Evolutionary conservation across 1,284 basidiomycete genomes (phyloP), one percentile per base, ranked within the genome.

Genomic region (Naganishia liquefaciens): DNA sequence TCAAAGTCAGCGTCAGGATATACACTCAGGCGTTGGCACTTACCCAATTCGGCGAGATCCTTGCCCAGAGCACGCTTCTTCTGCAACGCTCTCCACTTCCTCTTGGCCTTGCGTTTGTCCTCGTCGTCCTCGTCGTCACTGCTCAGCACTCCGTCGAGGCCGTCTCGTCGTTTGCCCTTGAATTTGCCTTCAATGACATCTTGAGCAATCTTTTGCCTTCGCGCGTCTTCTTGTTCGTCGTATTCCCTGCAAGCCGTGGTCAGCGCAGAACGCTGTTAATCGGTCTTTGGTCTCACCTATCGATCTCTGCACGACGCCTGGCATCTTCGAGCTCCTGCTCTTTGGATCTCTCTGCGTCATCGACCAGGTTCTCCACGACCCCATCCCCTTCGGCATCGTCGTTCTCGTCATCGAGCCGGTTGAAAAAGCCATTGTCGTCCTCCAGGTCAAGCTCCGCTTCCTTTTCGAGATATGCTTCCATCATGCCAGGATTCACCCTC

Each of bases 221-320:
- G 63, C 27, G 66, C 68, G 46, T 70, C 68, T 37, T 69, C 69
- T 40, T 64, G 43, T 50, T 62, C 66, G 15, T 50, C 53, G 40
- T 68, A 65, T 47, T 70, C 68, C 68, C 74, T 72, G 67, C 67
- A 43, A 61, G 44, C 54, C 64, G 63, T 51, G 68, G 51, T 63
- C 65, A 23, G 21, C 46, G 25, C 10, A 13, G n/a, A 15, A 25
- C 33, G n/a, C 21, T 17, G 19, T 17, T 5, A 28, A 3, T 10
- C 5, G 13, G 19, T 25, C 40, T 23, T 5, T 40, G 4, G 21
- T 50, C 57, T 19, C 42, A 60, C 57, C 57, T 13, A 50, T 60
- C 57, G 27, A 60, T 60, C 19, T 60, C 57, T 11, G 57, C 57
- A 40, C 57, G 57, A 17, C 57, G 25, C 5, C n/a, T 11, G 3